Conservation (phyloP, 768 basidiomycete species). For the Calocybe indica region DNA sequence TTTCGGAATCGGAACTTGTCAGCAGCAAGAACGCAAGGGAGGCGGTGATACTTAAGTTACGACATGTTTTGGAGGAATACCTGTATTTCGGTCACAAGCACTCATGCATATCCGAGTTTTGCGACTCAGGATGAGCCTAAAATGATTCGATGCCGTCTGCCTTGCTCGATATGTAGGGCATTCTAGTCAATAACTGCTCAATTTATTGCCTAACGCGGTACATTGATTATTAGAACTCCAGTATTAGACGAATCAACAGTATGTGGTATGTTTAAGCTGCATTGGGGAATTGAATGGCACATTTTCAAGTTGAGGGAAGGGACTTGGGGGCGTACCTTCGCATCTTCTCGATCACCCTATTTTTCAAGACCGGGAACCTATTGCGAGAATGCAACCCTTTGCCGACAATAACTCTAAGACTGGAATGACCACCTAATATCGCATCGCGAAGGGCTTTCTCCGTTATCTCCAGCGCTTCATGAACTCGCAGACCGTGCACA, state of each 20-base stretch:
- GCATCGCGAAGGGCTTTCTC: conserved; percentile 37
- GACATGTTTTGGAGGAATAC: too few species aligned
- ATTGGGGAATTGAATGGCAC: not conserved
- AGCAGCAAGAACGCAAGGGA: not conserved
- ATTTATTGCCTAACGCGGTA: not conserved
- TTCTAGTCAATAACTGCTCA: too few species aligned
- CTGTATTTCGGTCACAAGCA: too few species aligned
- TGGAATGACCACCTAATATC: conserved; percentile 22
- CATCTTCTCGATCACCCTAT: conserved; percentile 37
- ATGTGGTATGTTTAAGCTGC: conserved; percentile 52
- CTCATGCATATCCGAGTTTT: too few species aligned
- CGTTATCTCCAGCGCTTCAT: conserved; percentile 39
- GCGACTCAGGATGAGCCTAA: too few species aligned
- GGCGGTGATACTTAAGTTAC: too few species aligned
- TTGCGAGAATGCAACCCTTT: conserved; percentile 79
- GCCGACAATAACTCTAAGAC: conserved; percentile 48
- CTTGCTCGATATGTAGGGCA: too few species aligned
- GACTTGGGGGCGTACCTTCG: conserved; percentile 2
- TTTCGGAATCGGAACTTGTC: conserved; percentile 29
- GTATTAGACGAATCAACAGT: conserved; percentile 56
- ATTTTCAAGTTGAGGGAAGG: not conserved
- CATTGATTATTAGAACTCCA: conserved; percentile 52
- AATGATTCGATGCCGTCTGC: too few species aligned
- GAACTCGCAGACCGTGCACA: conserved; percentile 42
- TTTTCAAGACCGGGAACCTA: conserved; percentile 72